Conservation (phyloP, 768 basidiomycete genomes). For the Naganishia antarctica region DNA sequence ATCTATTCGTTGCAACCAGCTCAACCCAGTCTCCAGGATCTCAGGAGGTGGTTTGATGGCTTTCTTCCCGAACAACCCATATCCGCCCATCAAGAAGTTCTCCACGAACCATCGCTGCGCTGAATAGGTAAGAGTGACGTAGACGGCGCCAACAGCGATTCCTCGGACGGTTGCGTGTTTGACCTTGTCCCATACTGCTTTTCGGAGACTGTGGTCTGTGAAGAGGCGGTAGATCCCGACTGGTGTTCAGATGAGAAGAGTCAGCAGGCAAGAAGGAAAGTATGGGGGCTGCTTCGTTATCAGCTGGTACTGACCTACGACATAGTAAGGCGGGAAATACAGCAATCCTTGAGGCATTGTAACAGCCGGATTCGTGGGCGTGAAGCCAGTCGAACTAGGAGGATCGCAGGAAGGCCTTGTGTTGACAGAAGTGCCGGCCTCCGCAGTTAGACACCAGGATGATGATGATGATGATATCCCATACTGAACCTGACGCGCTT, state of each 20-base stretch:
- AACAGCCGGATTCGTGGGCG: too few species aligned
- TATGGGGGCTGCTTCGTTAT: background rate
- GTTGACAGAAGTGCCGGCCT: too few species aligned
- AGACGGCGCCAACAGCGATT: constrained; percentile 57
- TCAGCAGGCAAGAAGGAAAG: background rate
- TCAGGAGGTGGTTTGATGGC: constrained; percentile 20
- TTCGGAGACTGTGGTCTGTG: constrained; percentile 65
- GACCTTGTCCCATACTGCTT: constrained; percentile 76
- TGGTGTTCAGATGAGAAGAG: background rate
- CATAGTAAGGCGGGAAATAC: constrained; percentile 74
- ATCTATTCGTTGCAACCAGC: constrained; percentile 27
- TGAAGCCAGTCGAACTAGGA: too few species aligned
- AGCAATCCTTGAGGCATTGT: constrained; percentile 54
- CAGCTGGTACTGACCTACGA: constrained; percentile 50
- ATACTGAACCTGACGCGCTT: background rate
- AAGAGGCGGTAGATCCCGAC: constrained; percentile 78
- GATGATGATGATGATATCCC: background rate
- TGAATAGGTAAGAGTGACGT: constrained; percentile 67
- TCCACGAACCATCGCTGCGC: constrained; percentile 55
- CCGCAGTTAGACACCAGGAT: too few species aligned
- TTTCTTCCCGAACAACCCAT: constrained; percentile 33
- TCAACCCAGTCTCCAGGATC: constrained; percentile 21
- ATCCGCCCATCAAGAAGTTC: constrained; percentile 37
- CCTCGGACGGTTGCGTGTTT: constrained; percentile 70
- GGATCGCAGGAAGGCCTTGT: too few species aligned